Conservation (phyloP, 495 filamentous ascomycete species). For the Aspergillus coremiiformis region DNA sequence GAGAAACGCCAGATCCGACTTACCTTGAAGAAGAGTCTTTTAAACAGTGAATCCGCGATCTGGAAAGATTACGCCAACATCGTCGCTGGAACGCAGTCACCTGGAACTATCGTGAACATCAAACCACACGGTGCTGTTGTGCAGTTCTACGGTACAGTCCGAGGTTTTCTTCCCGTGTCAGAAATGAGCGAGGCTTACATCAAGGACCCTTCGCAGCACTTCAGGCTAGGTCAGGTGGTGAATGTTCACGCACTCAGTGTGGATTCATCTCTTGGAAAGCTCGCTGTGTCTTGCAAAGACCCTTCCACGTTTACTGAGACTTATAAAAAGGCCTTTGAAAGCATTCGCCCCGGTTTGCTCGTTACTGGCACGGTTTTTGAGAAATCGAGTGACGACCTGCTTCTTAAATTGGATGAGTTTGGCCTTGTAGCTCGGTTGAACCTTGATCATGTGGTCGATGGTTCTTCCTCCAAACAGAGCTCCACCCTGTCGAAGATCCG, state of each 20-base stretch:
- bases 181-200: constrained; percentile 99
- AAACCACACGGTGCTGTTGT: constrained; percentile 74
- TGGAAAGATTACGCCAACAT: constrained; percentile 71
- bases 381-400: constrained; percentile 72
- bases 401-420: constrained; percentile 63
- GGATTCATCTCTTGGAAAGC: constrained; percentile 57
- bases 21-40: constrained; percentile 86
- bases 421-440: constrained; percentile 69
- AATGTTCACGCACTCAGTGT: constrained; percentile 77
- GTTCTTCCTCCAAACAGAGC: constrained; percentile 62
- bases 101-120: constrained; percentile 78
- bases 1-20: constrained; percentile 73
- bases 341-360: constrained; percentile 59
- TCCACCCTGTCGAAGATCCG: constrained; percentile 70
- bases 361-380: constrained; percentile 75
- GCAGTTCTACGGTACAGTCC: constrained; percentile 80
- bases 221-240: constrained; percentile 81
- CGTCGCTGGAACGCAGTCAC: constrained; percentile 60
- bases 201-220: constrained; percentile 79
- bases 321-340: constrained; percentile 66
- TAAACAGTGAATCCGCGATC: constrained; percentile 72
- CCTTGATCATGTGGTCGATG: constrained; percentile 74
- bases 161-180: constrained; percentile 79
- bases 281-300: constrained; percentile 91
- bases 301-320: constrained; percentile 64